Conservation (phyloP, 257 asterid species). For the Plantago ovata region DNA sequence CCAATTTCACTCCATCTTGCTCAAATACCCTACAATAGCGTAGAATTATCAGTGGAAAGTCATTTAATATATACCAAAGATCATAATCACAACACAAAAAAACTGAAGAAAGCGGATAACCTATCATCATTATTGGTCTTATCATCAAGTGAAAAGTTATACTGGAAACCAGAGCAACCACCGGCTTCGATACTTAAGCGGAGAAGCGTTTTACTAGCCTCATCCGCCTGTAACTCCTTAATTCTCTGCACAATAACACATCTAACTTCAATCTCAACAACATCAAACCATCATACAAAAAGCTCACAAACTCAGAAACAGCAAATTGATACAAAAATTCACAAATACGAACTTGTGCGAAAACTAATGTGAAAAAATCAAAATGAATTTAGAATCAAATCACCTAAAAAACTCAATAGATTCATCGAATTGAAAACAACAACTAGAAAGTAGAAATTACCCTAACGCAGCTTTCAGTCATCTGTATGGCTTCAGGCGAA, state of each 20-base stretch:
- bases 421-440: too few relatives aligned
- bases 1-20: constrained; percentile 81
- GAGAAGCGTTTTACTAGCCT: constrained; percentile 55
- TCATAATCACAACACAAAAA: too few relatives aligned
- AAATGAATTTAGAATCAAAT: neutral
- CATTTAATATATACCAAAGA: neutral
- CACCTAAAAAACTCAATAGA: neutral
- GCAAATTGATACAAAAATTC: neutral
- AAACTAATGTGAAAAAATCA: neutral
- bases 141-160: constrained; percentile 77
- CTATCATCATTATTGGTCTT: constrained; percentile 76
- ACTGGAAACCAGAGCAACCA: constrained; percentile 96
- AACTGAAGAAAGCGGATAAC: constrained; percentile 28
- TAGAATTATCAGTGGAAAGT: neutral
- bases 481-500: constrained; percentile 39
- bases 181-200: constrained; percentile 98
- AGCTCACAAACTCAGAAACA: too few relatives aligned
- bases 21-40: constrained; percentile 61
- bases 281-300: too few relatives aligned
- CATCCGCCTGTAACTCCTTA: constrained; percentile 77
- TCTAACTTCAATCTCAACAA: neutral
- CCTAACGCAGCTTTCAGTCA: constrained; percentile 75
- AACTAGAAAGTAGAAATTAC: constrained; percentile 27
- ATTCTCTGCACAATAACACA: constrained; percentile 54
- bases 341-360: neutral